A percentile compares a stretch with the other conserved stretches of the same genome.
Evolutionary conservation across 1,284 basidiomycete species (phyloP).

Genomic region (Pseudozyma sp.): DNA sequence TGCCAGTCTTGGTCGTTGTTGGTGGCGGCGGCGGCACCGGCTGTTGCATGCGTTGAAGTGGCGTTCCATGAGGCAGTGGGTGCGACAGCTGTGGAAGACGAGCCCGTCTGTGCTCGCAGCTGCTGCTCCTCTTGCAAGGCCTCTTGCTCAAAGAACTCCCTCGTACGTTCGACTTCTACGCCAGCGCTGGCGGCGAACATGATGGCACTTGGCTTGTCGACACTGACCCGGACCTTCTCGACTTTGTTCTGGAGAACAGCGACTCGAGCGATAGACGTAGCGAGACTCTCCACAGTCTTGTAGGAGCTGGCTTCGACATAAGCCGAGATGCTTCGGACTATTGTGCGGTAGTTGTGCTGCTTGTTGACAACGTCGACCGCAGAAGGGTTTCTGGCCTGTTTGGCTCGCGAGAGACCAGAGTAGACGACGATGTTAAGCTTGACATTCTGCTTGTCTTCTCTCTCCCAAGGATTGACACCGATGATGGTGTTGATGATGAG

Average conservation of each 20-base stretch:
- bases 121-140: conserved; percentile 27
- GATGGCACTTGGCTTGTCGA: conserved; percentile 82
- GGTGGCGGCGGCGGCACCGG: neutral
- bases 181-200: conserved; percentile 77
- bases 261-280: conserved; percentile 75
- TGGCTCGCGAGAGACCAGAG: conserved; percentile 43
- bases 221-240: conserved; percentile 71
- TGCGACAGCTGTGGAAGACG: neutral
- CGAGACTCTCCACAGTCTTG: conserved; percentile 81
- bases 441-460: conserved; percentile 78
- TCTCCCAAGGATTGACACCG: conserved; percentile 80
- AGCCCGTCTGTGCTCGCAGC: conserved; percentile 12
- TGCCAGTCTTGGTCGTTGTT: conserved; percentile 45
- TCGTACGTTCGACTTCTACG: conserved; percentile 75
- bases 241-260: conserved; percentile 65
- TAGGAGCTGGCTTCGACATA: conserved; percentile 73
- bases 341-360: conserved; percentile 48
- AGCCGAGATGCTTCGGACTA: conserved; percentile 66
- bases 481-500: conserved; percentile 76
- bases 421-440: conserved; percentile 74
- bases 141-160: conserved; percentile 66
- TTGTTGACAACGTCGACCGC: conserved; percentile 53
- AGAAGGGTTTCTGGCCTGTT: conserved; percentile 18
- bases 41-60: neutral
- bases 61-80: neutral